Evolutionary conservation across 495 filamentous ascomycete genomes (phyloP).

Genomic region (Tetracladium setigerum): DNA sequence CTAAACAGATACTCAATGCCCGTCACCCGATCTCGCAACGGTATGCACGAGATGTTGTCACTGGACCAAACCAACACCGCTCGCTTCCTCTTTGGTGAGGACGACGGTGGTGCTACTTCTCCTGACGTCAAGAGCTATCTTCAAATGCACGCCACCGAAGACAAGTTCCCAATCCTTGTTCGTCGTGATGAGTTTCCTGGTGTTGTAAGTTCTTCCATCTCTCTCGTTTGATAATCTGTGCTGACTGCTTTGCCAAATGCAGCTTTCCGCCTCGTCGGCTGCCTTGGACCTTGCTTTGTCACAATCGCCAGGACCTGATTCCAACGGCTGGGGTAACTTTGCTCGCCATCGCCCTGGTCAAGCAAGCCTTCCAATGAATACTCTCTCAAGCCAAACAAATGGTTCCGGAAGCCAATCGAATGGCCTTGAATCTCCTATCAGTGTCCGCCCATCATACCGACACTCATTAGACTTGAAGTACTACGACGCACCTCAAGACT

Average conservation of each 20-base stretch:
- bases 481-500: conserved; percentile 26
- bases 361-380: conserved; percentile 68
- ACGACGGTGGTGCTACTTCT: conserved; percentile 52
- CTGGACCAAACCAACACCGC: conserved; percentile 71
- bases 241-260: conserved; percentile 19
- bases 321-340: conserved; percentile 56
- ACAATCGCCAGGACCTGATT: conserved; percentile 57
- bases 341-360: conserved; percentile 54
- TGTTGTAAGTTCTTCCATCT: conserved; percentile 12
- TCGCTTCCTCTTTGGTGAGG: conserved; percentile 76
- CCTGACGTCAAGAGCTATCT: conserved; percentile 61
- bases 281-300: conserved; percentile 74
- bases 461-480: conserved; percentile 49
- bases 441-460: conserved; percentile 39
- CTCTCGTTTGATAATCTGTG: conserved; percentile 19
- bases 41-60: conserved; percentile 42
- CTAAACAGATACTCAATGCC: conserved; percentile 89
- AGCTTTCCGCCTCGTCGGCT: conserved; percentile 76
- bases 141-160: conserved; percentile 65
- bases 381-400: conserved; percentile 21
- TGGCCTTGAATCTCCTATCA: conserved; percentile 27
- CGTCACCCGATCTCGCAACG: conserved; percentile 57
- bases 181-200: conserved; percentile 16
- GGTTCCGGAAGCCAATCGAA: conserved; percentile 12
- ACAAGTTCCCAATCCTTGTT: conserved; percentile 59